phyloP scores from a whole-genome alignment of 2,329 filamentous ascomycete species.

The Phyllachora maydis region DNA sequence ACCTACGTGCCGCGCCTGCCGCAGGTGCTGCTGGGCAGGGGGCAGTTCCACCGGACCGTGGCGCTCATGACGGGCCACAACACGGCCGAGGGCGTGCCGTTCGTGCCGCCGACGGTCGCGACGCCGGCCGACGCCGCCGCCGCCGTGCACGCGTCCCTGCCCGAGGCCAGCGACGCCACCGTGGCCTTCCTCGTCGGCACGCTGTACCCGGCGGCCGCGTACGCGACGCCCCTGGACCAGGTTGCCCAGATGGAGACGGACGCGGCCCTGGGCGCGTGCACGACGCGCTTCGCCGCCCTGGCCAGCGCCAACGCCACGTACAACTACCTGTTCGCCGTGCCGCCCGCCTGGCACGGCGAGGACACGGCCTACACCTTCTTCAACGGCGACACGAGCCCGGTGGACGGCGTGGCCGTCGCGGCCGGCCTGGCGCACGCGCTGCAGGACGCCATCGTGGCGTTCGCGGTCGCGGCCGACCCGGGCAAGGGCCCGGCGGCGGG shows the following conservation, averaged over 20 bases:
- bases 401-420: constrained; percentile 9
- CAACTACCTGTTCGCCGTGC: constrained; percentile 28
- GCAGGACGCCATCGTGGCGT: constrained; percentile 15
- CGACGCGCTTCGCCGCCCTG: constrained; percentile 24
- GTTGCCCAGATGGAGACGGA: constrained; percentile 19
- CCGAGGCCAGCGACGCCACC: constrained; percentile 5
- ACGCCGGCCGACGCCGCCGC: constrained; percentile 16
- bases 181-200: constrained; percentile 21
- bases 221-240: constrained; percentile 20
- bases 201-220: constrained; percentile 14
- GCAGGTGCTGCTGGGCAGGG: constrained; percentile 8
- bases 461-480: constrained; percentile 12
- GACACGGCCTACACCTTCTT: constrained; percentile 32
- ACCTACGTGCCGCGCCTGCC: constrained; percentile 10
- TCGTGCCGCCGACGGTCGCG: constrained; percentile 18
- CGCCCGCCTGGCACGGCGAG: constrained; percentile 27
- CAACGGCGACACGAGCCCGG: constrained; percentile 13
- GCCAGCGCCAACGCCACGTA: constrained; percentile 24
- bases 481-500: constrained; percentile 3
- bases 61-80: constrained; percentile 20
- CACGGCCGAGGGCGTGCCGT: constrained; percentile 22
- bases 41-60: constrained; percentile 16
- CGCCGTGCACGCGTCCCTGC: constrained; percentile 12
- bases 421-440: constrained; percentile 10
- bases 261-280: constrained; percentile 24